Conservation (phyloP, 2,329 filamentous ascomycete genomes). For the Claviceps capensis region DNA sequence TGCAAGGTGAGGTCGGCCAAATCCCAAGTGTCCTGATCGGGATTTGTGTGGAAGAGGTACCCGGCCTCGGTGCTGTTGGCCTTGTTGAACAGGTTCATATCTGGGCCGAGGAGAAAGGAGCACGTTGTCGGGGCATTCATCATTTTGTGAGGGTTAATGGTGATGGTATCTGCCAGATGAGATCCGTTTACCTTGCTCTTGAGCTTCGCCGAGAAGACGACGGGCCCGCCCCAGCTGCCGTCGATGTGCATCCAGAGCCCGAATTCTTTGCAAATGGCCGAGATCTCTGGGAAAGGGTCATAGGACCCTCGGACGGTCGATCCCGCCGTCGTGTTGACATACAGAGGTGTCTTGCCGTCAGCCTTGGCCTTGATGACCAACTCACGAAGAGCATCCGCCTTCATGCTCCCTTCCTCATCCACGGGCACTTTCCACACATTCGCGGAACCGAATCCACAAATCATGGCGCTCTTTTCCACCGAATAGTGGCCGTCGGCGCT, state of each 20-base stretch:
- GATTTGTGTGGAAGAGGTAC: constrained; percentile 62
- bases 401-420: constrained; percentile 60
- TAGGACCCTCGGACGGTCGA: constrained; percentile 88
- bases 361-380: constrained; percentile 46
- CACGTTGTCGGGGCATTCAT: constrained; percentile 82
- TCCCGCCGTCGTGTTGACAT: constrained; percentile 89
- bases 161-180: constrained; percentile 65
- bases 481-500: constrained; percentile 86
- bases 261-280: constrained; percentile 54
- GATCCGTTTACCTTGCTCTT: constrained; percentile 52
- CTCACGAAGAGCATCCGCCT: constrained; percentile 47
- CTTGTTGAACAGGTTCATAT: constrained; percentile 62
- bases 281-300: constrained; percentile 62
- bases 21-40: constrained; percentile 59
- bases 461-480: constrained; percentile 86
- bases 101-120: constrained; percentile 70
- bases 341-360: constrained; percentile 70
- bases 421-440: constrained; percentile 64
- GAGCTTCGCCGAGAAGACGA: constrained; percentile 59
- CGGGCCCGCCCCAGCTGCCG: constrained; percentile 78
- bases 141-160: constrained; percentile 97
- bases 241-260: constrained; percentile 89
- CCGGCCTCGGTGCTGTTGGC: constrained; percentile 81
- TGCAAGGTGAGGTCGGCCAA: constrained; percentile 86
- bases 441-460: constrained; percentile 66